Base-by-base conservation (phyloP, 371 early-diverging fungal genomes). In the Rhizomucor miehei region DNA sequence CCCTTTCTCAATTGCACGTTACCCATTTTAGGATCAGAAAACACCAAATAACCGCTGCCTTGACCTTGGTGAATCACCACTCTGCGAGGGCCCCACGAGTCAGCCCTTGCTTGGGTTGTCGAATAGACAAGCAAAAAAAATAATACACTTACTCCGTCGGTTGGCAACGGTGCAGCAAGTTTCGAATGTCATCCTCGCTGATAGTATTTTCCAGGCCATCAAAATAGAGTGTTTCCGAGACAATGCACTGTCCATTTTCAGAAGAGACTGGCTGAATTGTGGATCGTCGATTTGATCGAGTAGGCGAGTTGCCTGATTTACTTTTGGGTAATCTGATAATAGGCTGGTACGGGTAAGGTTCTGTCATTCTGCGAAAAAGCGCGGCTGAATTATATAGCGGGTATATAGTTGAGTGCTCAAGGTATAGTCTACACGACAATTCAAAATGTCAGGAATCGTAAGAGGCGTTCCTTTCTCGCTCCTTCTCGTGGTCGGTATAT, bases 181-280 rank as follows among this genome's bases (percentile, higher is more conserved):
- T 57, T 40, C 68, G 63, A 14, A 77, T 52, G 51, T 77, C 77
- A 13, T 51, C 54, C 49, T 77, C 77, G 44, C 52, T 59, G n/a
- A 77, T 59, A 21, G 62, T 57, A 9, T 44, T 25, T 20, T 66
- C 61, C 1, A 77, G 45, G 23, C 60, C 63, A 19, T 67, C 65
- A 21, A 77, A 45, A 53, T 62, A 71, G 29, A 77, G 51, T 12
- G 72, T 73, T 14, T 77, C 77, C 4, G 70, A 63, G 12, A 77
- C 77, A 17, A 77, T 57, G 3, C 54, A 56, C 0, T 73, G 71
- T 39, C 51, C 17, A 21, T 25, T 35, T 16, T 59, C 62, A 34
- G 44, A 10, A 14, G n/a, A 16, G n/a, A 50, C 44, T 25, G 38
- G 46, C 23, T 51, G 29, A 29, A 29, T 5, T 5, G 53, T 38